A percentile compares a stretch with the other conserved stretches of the same genome.
phyloP scores from a whole-genome alignment of 1,139 yeast genomes.

The Ashbya aceris region DNA sequence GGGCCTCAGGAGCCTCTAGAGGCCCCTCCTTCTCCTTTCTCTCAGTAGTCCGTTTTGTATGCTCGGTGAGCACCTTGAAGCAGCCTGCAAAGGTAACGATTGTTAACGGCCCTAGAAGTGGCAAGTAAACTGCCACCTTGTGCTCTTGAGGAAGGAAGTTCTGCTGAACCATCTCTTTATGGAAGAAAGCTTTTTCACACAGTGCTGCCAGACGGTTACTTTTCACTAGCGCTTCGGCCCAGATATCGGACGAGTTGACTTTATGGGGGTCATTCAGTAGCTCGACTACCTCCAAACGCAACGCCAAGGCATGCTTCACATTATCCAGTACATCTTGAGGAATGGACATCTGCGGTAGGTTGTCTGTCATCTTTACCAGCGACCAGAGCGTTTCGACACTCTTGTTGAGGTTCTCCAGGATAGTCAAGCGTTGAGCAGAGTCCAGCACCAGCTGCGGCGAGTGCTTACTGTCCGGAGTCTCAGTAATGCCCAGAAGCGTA shows the following conservation, averaged over 20 bases:
- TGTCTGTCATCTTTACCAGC: constrained; percentile 54
- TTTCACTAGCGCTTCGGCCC: constrained; percentile 39
- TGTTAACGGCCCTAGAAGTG: constrained; percentile 74
- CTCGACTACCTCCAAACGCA: constrained; percentile 28
- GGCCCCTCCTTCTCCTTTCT: constrained; percentile 3
- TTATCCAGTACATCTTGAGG: constrained; percentile 40
- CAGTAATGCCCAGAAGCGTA: constrained; percentile 61
- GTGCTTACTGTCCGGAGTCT: constrained; percentile 28
- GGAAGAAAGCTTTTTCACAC: constrained; percentile 79
- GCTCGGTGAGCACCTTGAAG: constrained; percentile 32
- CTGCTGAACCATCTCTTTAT: constrained; percentile 90
- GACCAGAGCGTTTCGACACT: constrained; percentile 59
- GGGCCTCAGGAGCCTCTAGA: neutral
- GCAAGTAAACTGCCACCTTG: constrained; percentile 84
- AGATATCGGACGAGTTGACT: constrained; percentile 16
- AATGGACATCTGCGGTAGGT: constrained; percentile 70
- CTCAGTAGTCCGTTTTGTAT: neutral
- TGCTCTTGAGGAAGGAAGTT: constrained; percentile 93
- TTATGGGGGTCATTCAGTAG: constrained; percentile 20
- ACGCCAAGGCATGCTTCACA: constrained; percentile 28
- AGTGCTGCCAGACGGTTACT: constrained; percentile 48
- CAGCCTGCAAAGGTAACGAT: constrained; percentile 60
- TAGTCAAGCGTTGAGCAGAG: constrained; percentile 46
- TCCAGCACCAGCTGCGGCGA: constrained; percentile 52
- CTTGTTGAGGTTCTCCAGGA: constrained; percentile 43